Percentiles rank a stretch among this genome's conserved stretches.
Evolutionary conservation across 306 rosid genomes (phyloP).

Genomic region (Begonia masoniana): DNA sequence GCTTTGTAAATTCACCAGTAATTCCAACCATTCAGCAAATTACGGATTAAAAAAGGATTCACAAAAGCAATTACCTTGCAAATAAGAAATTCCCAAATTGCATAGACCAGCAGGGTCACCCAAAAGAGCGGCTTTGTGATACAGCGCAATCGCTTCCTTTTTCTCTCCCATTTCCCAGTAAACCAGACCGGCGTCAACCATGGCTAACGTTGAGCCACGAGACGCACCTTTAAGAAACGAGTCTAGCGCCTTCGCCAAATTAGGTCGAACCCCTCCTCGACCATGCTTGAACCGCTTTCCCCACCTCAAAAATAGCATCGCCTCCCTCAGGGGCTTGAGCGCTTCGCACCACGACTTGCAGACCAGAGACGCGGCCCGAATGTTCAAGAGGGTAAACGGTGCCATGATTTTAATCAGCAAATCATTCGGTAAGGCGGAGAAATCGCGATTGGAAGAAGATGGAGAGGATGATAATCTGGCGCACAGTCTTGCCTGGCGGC

Average conservation of each 20-base stretch:
- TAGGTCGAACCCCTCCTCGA: slow-evolving; percentile 28
- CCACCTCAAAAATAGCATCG: slow-evolving; percentile 45
- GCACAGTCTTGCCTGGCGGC: slow-evolving; percentile 15
- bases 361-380: slow-evolving; percentile 49
- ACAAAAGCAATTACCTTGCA: slow-evolving; percentile 41
- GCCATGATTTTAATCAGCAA: slow-evolving; percentile 39
- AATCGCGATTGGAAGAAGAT: slow-evolving; percentile 16
- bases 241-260: slow-evolving; percentile 50
- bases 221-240: slow-evolving; percentile 57
- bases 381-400: slow-evolving; percentile 42
- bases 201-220: slow-evolving; percentile 60
- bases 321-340: slow-evolving; percentile 55
- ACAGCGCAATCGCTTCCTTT: slow-evolving; percentile 39
- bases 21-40: too few species aligned
- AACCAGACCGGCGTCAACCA: slow-evolving; percentile 87
- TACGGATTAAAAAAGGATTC: neutral
- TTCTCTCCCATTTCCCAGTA: slow-evolving; percentile 62
- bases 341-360: slow-evolving; percentile 77
- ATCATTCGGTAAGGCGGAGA: slow-evolving; percentile 63
- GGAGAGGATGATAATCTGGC: slow-evolving; percentile 4
- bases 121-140: slow-evolving; percentile 43
- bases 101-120: slow-evolving; percentile 73
- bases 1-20: too few species aligned
- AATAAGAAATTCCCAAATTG: slow-evolving; percentile 71
- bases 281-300: slow-evolving; percentile 90